Evolutionary conservation across 208 protist genomes (phyloP).

Genomic region (Acanthamoeba lenticulata): DNA sequence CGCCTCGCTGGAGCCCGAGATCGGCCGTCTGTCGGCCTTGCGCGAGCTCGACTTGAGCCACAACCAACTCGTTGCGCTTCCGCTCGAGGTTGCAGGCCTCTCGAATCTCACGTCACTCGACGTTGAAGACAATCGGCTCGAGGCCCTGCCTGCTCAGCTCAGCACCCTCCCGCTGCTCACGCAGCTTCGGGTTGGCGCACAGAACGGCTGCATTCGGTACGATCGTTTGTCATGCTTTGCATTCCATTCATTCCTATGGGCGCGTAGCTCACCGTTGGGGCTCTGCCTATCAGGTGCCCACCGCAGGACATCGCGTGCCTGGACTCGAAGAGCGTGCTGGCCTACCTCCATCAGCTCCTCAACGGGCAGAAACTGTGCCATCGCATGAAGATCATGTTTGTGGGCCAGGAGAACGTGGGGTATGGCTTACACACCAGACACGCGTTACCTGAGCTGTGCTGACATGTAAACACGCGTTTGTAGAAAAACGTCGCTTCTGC

Average conservation of each 20-base stretch:
- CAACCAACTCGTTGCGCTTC: constrained; percentile 1
- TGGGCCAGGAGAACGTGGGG: constrained; percentile 44
- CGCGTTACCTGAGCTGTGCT: background rate
- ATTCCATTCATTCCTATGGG: background rate
- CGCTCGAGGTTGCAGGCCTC: background rate
- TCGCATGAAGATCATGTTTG: constrained; percentile 50
- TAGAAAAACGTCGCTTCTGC: background rate
- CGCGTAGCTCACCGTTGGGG: background rate
- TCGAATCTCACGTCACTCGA: background rate
- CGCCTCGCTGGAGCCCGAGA: background rate
- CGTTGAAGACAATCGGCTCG: background rate
- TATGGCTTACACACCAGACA: background rate
- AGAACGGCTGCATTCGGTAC: constrained; percentile 27
- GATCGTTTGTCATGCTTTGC: background rate
- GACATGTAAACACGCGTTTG: no score
- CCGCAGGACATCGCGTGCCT: background rate
- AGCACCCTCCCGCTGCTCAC: background rate
- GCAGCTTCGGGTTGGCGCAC: background rate
- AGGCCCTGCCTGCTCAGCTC: background rate
- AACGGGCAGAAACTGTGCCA: background rate
- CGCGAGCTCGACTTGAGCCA: constrained; percentile 10
- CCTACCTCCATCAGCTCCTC: background rate
- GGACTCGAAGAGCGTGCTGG: background rate
- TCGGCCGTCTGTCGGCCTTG: background rate
- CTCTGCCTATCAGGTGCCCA: background rate